These are phyloP conservation scores for Cytospora leucostoma DNA, from an alignment of 2,329 filamentous ascomycete genomes.

Conservation along the genomic window DNA sequence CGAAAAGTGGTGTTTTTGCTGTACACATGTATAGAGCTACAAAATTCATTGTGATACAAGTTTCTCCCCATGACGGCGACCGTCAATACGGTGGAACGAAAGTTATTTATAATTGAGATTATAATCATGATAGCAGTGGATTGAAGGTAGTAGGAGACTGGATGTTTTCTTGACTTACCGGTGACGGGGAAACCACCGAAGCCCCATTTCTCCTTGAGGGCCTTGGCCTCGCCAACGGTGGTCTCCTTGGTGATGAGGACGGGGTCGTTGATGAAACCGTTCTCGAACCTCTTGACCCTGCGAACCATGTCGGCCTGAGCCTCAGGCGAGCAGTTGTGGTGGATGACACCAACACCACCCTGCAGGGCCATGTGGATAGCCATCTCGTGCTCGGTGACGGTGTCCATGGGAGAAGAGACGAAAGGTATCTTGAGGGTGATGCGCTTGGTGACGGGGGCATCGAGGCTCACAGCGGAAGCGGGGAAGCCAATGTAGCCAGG, in stretches of 20 bases:
- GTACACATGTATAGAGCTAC: constrained; percentile 8
- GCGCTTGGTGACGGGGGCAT: constrained; percentile 91
- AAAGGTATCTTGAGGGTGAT: constrained; percentile 96
- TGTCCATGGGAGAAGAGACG: constrained; percentile 98
- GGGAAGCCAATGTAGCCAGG: constrained; percentile 98
- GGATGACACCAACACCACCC: constrained; percentile 89
- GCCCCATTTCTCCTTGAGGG: constrained; percentile 95
- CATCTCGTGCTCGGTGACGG: constrained; percentile 99
- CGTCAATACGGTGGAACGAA: constrained; percentile 99
- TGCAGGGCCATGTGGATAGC: constrained; percentile 94
- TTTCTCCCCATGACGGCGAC: constrained; percentile 81
- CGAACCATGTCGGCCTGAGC: constrained; percentile 98
- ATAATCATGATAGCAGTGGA: constrained; percentile 66
- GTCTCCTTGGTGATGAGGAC: constrained; percentile 86
- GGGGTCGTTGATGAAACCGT: constrained; percentile 96
- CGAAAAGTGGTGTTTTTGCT: constrained; percentile 15
- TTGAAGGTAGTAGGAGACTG: constrained; percentile 19
- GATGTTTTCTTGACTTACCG: constrained; percentile 64
- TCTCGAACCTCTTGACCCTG: constrained; percentile 99
- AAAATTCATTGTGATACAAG: constrained; percentile 29
- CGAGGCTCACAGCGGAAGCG: constrained; percentile 82
- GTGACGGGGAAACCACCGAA: constrained; percentile 98
- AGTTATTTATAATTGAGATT: constrained; percentile 84
- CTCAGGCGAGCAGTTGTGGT: constrained; percentile 99
- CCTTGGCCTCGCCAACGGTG: constrained; percentile 87